phyloP scores from a whole-genome alignment of 805 yeast species.

The Zygosaccharomyces kombuchaensis region DNA sequence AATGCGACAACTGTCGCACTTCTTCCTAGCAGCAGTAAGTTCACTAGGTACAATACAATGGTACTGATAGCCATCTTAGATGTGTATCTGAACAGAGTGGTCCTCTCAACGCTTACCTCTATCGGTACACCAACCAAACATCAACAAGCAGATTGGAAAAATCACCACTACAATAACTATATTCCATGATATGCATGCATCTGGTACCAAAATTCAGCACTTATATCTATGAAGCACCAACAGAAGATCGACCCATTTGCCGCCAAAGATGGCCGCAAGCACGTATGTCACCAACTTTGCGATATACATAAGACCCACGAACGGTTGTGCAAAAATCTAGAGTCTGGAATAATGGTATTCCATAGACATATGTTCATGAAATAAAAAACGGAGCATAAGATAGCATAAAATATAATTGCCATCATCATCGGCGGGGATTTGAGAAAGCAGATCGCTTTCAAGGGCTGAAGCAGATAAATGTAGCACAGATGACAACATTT shows the following conservation, averaged over 20 bases:
- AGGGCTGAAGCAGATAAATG: slow-evolving; percentile 57
- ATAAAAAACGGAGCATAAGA: slow-evolving; percentile 66
- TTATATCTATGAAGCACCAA: slow-evolving; percentile 49
- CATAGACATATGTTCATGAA: slow-evolving; percentile 65
- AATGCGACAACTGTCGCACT: slow-evolving; percentile 88
- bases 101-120: too few species aligned
- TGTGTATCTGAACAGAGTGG: slow-evolving; percentile 75
- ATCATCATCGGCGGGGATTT: slow-evolving; percentile 71
- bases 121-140: too few species aligned
- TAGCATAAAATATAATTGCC: slow-evolving; percentile 61
- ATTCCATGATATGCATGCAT: slow-evolving; percentile 42
- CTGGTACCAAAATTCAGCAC: slow-evolving; percentile 67
- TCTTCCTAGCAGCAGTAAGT: slow-evolving; percentile 68
- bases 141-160: too few species aligned
- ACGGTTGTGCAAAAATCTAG: slow-evolving; percentile 59
- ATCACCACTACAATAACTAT: too few species aligned
- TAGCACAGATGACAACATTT: slow-evolving; percentile 34
- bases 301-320: slow-evolving; percentile 70
- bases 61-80: slow-evolving; percentile 81
- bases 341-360: slow-evolving; percentile 66
- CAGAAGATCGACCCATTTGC: slow-evolving; percentile 68
- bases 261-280: slow-evolving; percentile 72
- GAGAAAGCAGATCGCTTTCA: slow-evolving; percentile 52
- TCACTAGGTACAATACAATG: slow-evolving; percentile 74
- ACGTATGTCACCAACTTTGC: slow-evolving; percentile 79